Percentiles rank a stretch among this genome's conserved stretches.
These are phyloP conservation scores for Fusarium kyushuense DNA, from an alignment of 2,329 filamentous ascomycete genomes.

Conservation along the genomic window DNA sequence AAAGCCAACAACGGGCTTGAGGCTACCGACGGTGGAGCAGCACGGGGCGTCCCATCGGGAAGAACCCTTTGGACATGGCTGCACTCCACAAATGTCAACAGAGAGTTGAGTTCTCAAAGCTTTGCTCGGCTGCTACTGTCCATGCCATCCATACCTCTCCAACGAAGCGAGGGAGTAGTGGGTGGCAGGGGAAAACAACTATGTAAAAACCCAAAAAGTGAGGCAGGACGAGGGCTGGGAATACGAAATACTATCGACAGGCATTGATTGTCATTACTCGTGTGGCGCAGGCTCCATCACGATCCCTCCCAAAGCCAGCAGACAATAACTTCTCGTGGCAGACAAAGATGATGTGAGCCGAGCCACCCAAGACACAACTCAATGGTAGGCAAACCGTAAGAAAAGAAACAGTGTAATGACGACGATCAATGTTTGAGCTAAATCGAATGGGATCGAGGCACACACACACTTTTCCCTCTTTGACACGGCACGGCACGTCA, in stretches of 20 bases:
- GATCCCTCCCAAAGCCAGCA: slow-evolving; percentile 6
- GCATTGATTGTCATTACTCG: slow-evolving; percentile 11
- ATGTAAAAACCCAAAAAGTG: slow-evolving; percentile 14
- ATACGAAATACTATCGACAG: slow-evolving; percentile 20
- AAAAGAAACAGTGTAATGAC: slow-evolving; percentile 24
- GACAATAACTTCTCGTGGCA: too few relatives aligned
- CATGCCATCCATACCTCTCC: slow-evolving; percentile 1
- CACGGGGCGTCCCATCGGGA: slow-evolving; percentile 48
- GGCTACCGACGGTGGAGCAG: slow-evolving; percentile 37
- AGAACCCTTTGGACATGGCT: slow-evolving; percentile 43
- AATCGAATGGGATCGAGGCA: slow-evolving; percentile 27
- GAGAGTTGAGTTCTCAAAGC: slow-evolving; percentile 10
- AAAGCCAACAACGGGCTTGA: slow-evolving; percentile 34
- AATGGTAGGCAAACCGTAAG: not conserved
- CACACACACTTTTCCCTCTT: slow-evolving; percentile 8
- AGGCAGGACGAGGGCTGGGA: slow-evolving; percentile 26
- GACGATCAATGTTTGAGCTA: slow-evolving; percentile 32
- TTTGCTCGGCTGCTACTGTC: too few relatives aligned
- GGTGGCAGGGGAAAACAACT: slow-evolving; percentile 26
- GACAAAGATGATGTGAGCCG: slow-evolving; percentile 32
- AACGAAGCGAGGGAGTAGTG: slow-evolving; percentile 1
- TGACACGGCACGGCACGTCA: slow-evolving; percentile 32
- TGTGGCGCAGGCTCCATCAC: slow-evolving; percentile 30
- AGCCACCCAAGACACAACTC: slow-evolving; percentile 6
- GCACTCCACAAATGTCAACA: slow-evolving; percentile 43